Conservation (phyloP, 176 grass and related monocot species). For the Ampelocalamus luodianensis region DNA sequence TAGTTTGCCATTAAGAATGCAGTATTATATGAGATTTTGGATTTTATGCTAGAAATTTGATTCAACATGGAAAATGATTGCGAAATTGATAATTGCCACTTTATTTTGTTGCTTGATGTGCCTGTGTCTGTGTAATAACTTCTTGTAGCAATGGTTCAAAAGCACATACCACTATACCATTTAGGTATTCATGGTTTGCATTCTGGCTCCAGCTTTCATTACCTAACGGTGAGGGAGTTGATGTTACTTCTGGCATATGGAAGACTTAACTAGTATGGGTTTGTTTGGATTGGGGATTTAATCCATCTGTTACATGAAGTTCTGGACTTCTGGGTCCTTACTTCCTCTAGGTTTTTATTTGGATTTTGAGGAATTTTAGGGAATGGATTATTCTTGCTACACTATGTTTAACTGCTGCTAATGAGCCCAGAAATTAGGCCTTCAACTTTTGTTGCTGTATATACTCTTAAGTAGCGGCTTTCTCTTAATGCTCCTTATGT, state of each 20-base stretch:
- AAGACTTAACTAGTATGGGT: background rate
- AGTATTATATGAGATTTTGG: conserved; percentile 17
- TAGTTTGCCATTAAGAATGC: background rate
- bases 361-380: background rate
- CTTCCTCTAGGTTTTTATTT: background rate
- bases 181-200: conserved; percentile 12
- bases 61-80: background rate
- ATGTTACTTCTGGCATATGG: conserved; percentile 6
- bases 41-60: conserved; percentile 27
- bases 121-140: background rate
- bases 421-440: conserved; percentile 5
- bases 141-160: conserved; percentile 24
- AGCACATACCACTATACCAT: background rate
- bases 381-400: conserved; percentile 28
- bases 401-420: conserved; percentile 27
- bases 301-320: conserved; percentile 18
- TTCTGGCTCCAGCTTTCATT: conserved; percentile 8
- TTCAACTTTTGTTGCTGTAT: conserved; percentile 24
- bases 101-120: conserved; percentile 27
- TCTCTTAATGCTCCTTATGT: conserved; percentile 5
- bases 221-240: conserved; percentile 18
- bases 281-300: conserved; percentile 36
- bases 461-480: background rate
- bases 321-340: background rate
- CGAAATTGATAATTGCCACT: conserved; percentile 12